Conservation (phyloP, 164 flowering plant species). For the Magnolia officinalis region DNA sequence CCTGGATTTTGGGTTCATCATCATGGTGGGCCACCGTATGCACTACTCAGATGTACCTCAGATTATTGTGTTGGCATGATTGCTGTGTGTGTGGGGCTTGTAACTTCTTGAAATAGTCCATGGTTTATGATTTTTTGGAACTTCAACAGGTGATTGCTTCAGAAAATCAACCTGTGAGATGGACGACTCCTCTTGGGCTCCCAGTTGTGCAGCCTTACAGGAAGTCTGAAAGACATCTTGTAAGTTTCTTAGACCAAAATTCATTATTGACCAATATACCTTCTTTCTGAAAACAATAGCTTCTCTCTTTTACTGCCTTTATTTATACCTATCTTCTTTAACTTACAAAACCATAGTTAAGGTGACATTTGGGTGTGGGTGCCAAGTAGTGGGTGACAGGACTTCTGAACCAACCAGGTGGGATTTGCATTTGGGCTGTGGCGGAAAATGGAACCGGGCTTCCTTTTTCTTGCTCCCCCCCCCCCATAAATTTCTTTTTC, state of each 20-base stretch:
- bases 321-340: background rate
- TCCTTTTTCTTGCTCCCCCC: too few relatives aligned
- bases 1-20: too few relatives aligned
- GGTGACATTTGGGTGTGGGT: too few relatives aligned
- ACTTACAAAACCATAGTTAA: too few relatives aligned
- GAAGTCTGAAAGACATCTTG: constrained; percentile 61
- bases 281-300: background rate
- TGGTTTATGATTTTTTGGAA: background rate
- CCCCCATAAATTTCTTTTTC: too few relatives aligned
- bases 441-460: too few relatives aligned
- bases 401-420: background rate
- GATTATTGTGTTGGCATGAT: too few relatives aligned
- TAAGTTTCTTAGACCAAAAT: constrained; percentile 34
- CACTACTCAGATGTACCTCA: too few relatives aligned
- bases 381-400: background rate
- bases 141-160: constrained; percentile 69
- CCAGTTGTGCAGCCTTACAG: constrained; percentile 96
- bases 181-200: constrained; percentile 97
- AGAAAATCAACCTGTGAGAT: constrained; percentile 78
- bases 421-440: too few relatives aligned
- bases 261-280: background rate
- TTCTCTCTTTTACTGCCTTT: background rate
- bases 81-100: background rate
- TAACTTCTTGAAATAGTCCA: constrained; percentile 2
- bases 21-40: too few relatives aligned